These are phyloP conservation scores for Aspergillus ustus DNA, from an alignment of 2,329 filamentous ascomycete species.

Conservation along the genomic window DNA sequence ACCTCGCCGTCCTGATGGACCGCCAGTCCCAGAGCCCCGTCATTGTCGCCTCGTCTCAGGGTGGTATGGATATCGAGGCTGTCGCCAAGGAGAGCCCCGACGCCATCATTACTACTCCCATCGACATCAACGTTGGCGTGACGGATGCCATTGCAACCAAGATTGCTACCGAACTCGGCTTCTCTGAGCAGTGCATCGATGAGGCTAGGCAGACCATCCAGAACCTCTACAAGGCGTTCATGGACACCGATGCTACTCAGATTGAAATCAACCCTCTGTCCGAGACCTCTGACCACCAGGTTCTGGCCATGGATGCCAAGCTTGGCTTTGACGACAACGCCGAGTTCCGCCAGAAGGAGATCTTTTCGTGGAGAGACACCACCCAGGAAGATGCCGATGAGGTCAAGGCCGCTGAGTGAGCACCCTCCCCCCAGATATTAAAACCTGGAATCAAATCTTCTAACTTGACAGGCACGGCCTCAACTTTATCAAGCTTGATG, in stretches of 20 bases:
- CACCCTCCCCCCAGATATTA: neutral
- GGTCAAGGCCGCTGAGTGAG: constrained; percentile 89
- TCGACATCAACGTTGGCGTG: constrained; percentile 93
- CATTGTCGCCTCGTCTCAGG: constrained; percentile 96
- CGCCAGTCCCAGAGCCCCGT: constrained; percentile 87
- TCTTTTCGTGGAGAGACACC: constrained; percentile 91
- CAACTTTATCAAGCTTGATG: constrained; percentile 99
- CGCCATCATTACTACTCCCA: constrained; percentile 89
- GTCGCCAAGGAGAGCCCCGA: constrained; percentile 98
- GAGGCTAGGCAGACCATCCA: constrained; percentile 96
- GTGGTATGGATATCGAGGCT: constrained; percentile 98
- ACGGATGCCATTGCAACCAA: constrained; percentile 92
- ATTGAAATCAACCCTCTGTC: constrained; percentile 99
- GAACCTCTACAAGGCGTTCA: constrained; percentile 98
- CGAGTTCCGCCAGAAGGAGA: constrained; percentile 95
- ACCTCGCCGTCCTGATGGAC: constrained; percentile 98
- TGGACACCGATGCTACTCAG: constrained; percentile 97
- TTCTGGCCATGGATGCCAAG: constrained; percentile 99
- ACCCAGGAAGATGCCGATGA: constrained; percentile 97
- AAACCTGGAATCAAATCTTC: constrained; percentile 7
- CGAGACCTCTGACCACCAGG: constrained; percentile 97
- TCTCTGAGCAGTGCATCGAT: constrained; percentile 96
- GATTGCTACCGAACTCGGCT: constrained; percentile 90
- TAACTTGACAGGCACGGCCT: constrained; percentile 64
- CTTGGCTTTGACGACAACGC: constrained; percentile 99